Conservation (phyloP, 2,329 filamentous ascomycete species). For the Monilinia vaccinii-corymbosi region DNA sequence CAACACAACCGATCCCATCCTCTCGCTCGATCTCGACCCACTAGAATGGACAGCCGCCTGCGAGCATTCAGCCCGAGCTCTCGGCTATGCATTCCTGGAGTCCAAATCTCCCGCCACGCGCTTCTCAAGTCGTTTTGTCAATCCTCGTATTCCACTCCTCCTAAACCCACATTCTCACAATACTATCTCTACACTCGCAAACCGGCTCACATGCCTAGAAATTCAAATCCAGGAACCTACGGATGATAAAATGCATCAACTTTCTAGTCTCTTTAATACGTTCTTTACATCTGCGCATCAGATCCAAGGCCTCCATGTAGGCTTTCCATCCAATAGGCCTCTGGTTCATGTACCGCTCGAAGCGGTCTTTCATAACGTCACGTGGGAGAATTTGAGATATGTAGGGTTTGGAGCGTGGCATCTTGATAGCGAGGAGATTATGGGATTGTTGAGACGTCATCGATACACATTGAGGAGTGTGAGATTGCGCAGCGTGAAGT, state of each 20-base stretch:
- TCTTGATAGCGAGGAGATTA: slow-evolving; percentile 50
- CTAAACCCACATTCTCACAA: slow-evolving; percentile 39
- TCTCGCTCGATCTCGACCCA: slow-evolving; percentile 37
- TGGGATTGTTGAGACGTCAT: slow-evolving; percentile 46
- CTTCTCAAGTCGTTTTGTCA: slow-evolving; percentile 47
- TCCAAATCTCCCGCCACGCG: slow-evolving; percentile 41
- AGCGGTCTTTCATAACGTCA: slow-evolving; percentile 51
- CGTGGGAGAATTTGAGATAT: slow-evolving; percentile 51
- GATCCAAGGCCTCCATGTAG: slow-evolving; percentile 54
- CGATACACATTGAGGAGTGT: slow-evolving; percentile 47
- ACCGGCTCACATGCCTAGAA: slow-evolving; percentile 51
- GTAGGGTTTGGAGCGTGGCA: slow-evolving; percentile 59
- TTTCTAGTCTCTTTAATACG: slow-evolving; percentile 47
- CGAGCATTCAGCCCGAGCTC: slow-evolving; percentile 48
- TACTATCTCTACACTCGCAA: slow-evolving; percentile 42
- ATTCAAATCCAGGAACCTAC: slow-evolving; percentile 45
- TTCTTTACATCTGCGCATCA: slow-evolving; percentile 51
- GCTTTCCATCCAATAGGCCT: slow-evolving; percentile 44
- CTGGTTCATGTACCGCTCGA: slow-evolving; percentile 46
- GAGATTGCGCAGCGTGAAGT: slow-evolving; percentile 49
- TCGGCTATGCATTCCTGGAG: slow-evolving; percentile 47
- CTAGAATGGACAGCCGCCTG: slow-evolving; percentile 55
- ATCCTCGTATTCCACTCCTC: slow-evolving; percentile 46
- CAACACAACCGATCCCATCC: slow-evolving; percentile 29
- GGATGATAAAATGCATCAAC: slow-evolving; percentile 45